phyloP scores from a whole-genome alignment of 257 asterid species.

The Solanum peruvianum region DNA sequence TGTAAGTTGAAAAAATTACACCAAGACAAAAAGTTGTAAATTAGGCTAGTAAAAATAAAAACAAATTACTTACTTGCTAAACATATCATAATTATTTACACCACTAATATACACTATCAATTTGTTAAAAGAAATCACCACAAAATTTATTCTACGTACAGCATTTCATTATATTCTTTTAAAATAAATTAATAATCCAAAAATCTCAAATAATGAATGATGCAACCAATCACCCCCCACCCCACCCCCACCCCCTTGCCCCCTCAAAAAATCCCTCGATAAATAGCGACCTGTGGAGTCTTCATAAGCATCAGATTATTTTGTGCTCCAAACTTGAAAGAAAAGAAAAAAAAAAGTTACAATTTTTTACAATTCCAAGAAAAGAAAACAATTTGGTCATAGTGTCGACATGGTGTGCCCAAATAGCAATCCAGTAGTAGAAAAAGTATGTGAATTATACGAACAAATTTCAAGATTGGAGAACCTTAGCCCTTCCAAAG shows the following conservation, averaged over 20 bases:
- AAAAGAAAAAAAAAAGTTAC: not conserved
- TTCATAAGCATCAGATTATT: not conserved
- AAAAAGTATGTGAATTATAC: conserved; percentile 39
- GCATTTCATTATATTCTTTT: not conserved
- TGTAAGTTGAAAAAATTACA: not conserved
- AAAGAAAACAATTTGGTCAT: not conserved
- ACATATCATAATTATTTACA: not conserved
- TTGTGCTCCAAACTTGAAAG: not conserved
- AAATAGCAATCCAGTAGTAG: conserved; percentile 48
- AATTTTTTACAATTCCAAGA: not conserved
- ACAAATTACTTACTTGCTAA: not conserved
- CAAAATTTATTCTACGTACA: not conserved
- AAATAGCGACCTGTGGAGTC: not conserved
- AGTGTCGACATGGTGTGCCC: conserved; percentile 73
- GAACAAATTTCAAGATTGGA: conserved; percentile 48
- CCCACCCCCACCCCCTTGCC: not conserved
- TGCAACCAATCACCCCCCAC: not conserved
- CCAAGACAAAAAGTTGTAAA: not conserved
- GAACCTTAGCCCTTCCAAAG: conserved; percentile 49
- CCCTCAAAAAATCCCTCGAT: not conserved
- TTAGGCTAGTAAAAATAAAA: not conserved
- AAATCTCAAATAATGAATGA: not conserved
- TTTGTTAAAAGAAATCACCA: not conserved
- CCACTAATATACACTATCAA: not conserved
- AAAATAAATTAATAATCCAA: not conserved